Percentiles rank a stretch among this genome's conserved stretches.
phyloP scores from a whole-genome alignment of 345 rosid genomes.

The Populus deltoides region DNA sequence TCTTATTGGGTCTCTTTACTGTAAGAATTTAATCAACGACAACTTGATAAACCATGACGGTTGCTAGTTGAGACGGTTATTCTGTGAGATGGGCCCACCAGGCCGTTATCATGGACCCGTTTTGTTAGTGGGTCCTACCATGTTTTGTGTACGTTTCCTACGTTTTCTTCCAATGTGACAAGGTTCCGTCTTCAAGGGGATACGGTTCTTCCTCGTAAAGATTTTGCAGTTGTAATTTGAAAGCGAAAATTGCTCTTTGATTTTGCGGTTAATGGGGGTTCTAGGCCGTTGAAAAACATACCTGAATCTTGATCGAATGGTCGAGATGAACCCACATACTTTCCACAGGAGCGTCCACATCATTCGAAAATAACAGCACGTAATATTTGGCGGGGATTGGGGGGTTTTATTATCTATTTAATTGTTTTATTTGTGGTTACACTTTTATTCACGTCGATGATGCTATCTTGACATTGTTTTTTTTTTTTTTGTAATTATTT shows the following conservation, averaged over 20 bases:
- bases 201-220: background rate
- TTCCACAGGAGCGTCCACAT: slow-evolving; percentile 23
- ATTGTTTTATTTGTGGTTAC: background rate
- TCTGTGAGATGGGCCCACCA: background rate
- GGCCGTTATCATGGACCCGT: background rate
- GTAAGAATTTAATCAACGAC: too few relatives aligned
- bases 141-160: background rate
- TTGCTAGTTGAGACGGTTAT: background rate
- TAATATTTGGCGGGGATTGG: slow-evolving; percentile 33
- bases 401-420: background rate
- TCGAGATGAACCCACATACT: background rate
- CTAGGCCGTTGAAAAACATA: slow-evolving; percentile 26
- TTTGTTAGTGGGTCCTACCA: background rate
- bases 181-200: slow-evolving; percentile 21
- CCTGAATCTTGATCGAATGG: slow-evolving; percentile 8
- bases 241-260: slow-evolving; percentile 30
- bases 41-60: background rate
- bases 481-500: too few relatives aligned
- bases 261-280: slow-evolving; percentile 53
- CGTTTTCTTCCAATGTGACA: background rate
- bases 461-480: too few relatives aligned
- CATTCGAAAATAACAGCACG: slow-evolving; percentile 23
- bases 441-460: too few relatives aligned
- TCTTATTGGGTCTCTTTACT: too few relatives aligned
- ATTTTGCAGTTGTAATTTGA: slow-evolving; percentile 11